Conservation (phyloP, 345 rosid species). For the Aquilaria yunnanensis region DNA sequence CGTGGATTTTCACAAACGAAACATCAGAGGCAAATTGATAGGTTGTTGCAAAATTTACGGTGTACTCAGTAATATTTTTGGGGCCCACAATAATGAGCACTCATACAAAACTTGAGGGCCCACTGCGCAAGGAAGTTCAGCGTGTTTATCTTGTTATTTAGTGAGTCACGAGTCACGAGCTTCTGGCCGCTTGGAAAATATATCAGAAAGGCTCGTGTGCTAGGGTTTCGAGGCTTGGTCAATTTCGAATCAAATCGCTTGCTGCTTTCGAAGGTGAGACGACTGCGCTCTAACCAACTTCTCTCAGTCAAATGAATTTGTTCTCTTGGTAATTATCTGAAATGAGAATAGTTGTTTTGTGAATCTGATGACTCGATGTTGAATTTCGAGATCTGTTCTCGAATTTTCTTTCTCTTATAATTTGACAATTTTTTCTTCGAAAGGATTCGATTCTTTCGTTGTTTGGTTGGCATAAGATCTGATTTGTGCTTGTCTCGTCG, state of each 20-base stretch:
- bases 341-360: not conserved
- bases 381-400: not conserved
- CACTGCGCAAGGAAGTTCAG: not conserved
- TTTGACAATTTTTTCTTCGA: not conserved
- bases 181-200: not conserved
- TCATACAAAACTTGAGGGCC: not conserved
- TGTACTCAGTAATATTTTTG: too few relatives aligned
- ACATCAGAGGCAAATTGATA: too few relatives aligned
- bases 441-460: not conserved
- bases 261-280: slow-evolving; percentile 10
- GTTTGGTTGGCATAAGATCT: not conserved
- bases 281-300: not conserved
- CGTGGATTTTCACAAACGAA: too few relatives aligned
- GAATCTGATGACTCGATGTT: not conserved
- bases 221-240: slow-evolving; percentile 16
- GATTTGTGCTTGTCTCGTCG: too few relatives aligned
- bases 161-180: not conserved
- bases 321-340: not conserved
- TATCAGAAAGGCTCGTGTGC: not conserved
- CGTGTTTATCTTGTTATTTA: not conserved
- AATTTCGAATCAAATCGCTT: slow-evolving; percentile 6
- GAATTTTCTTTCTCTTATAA: not conserved
- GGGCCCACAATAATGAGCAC: too few relatives aligned
- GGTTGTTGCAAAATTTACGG: too few relatives aligned
- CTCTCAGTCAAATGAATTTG: not conserved